Percentiles rank a stretch among this genome's conserved stretches.
Evolutionary conservation across 176 grass and related monocot genomes (phyloP).

Genomic region (Hyparrhenia diplandra): DNA sequence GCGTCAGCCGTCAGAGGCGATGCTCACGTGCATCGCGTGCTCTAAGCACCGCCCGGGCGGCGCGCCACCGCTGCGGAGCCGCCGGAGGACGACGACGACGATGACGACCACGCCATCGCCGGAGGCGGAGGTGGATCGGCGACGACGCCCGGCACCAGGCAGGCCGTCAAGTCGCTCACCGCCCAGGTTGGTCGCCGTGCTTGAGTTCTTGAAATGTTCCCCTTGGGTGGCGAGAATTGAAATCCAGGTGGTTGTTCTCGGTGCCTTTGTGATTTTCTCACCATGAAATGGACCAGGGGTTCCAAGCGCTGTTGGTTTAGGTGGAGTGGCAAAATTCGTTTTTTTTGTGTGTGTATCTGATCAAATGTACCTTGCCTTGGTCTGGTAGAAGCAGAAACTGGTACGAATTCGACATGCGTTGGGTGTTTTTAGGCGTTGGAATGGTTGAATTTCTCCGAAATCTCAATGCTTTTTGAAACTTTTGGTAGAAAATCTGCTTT

Average conservation of each 20-base stretch:
- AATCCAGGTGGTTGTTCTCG: background rate
- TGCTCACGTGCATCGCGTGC: constrained; percentile 90
- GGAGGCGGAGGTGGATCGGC: constrained; percentile 15
- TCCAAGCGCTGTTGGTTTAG: background rate
- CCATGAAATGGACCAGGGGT: background rate
- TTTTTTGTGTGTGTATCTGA: background rate
- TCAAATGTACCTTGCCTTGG: constrained; percentile 23
- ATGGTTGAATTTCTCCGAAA: constrained; percentile 1
- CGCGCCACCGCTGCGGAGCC: constrained; percentile 40
- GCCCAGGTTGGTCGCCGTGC: constrained; percentile 46
- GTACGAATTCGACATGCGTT: background rate
- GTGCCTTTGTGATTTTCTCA: background rate
- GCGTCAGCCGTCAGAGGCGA: constrained; percentile 15
- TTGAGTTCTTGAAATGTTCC: background rate
- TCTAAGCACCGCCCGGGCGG: constrained; percentile 62
- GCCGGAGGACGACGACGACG: constrained; percentile 40
- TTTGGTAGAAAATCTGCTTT: background rate
- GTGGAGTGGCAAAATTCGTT: background rate
- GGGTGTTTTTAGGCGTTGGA: background rate
- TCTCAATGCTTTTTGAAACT: background rate
- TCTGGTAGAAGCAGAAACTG: background rate
- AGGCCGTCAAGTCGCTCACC: constrained; percentile 60
- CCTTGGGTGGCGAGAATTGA: background rate
- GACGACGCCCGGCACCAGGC: constrained; percentile 59
- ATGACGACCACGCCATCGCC: constrained; percentile 20